Conservation (phyloP, 1,284 basidiomycete species). For the Hymenochaete sp. region DNA sequence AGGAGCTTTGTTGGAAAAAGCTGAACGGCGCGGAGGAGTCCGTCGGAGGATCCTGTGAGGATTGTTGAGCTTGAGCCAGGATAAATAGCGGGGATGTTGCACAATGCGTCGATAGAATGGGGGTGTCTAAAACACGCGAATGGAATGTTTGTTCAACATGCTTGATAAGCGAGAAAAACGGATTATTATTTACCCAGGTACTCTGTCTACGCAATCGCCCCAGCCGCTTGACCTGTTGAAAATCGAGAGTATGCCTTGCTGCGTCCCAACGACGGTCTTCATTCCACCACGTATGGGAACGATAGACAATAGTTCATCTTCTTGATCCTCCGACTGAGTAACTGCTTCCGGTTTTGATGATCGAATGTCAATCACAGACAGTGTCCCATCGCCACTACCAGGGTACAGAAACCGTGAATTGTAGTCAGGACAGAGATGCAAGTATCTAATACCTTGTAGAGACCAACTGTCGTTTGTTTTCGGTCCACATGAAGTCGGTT, state of each 20-base stretch:
- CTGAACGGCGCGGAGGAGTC: conserved; percentile 83
- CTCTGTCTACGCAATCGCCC: conserved; percentile 88
- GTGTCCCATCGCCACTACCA: conserved; percentile 81
- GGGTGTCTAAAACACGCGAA: conserved; percentile 53
- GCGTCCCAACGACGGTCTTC: conserved; percentile 86
- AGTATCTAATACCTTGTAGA: conserved; percentile 60
- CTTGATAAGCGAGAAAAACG: conserved; percentile 7
- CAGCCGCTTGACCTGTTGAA: conserved; percentile 84
- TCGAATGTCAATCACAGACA: conserved; percentile 84
- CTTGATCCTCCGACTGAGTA: conserved; percentile 87
- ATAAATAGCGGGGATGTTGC: conserved; percentile 58
- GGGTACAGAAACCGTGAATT: too few relatives aligned
- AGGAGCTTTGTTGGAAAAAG: conserved; percentile 85
- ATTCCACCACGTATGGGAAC: conserved; percentile 65
- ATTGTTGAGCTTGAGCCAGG: conserved; percentile 65
- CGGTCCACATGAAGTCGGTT: conserved; percentile 83
- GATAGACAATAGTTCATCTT: conserved; percentile 87
- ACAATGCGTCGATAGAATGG: conserved; percentile 79
- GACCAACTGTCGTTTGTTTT: conserved; percentile 78
- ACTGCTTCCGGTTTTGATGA: conserved; percentile 67
- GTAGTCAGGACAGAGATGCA: neutral
- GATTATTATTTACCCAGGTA: conserved; percentile 59
- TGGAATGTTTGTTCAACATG: neutral
- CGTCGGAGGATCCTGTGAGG: conserved; percentile 90
- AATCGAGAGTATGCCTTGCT: conserved; percentile 83